A percentile compares a stretch with the other conserved stretches of the same genome.
These are phyloP conservation scores for Pichia inconspicua DNA, from an alignment of 1,139 yeast species.

Conservation along the genomic window DNA sequence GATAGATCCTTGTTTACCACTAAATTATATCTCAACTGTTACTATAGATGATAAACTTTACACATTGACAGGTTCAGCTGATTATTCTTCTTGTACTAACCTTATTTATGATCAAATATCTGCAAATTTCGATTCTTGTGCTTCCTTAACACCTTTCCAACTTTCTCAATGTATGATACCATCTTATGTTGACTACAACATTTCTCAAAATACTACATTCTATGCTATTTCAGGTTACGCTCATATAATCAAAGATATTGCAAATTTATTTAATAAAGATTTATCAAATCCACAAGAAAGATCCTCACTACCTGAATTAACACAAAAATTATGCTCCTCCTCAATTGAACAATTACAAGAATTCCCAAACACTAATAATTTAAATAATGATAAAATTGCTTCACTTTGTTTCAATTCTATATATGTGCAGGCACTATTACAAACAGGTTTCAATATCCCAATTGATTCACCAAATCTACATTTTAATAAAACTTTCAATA, in stretches of 20 bases:
- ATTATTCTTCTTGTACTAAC: constrained; percentile 47
- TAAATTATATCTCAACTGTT: constrained; percentile 22
- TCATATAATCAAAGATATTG: constrained; percentile 48
- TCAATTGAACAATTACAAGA: constrained; percentile 14
- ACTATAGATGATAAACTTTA: constrained; percentile 12
- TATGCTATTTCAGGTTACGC: constrained; percentile 80
- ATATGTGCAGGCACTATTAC: constrained; percentile 65
- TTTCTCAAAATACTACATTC: constrained; percentile 37
- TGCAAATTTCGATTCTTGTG: constrained; percentile 24
- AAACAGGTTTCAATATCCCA: constrained; percentile 69
- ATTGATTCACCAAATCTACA: constrained; percentile 34
- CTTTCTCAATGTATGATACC: constrained; percentile 21
- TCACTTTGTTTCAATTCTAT: constrained; percentile 60
- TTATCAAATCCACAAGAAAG: background rate
- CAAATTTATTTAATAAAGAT: constrained; percentile 30
- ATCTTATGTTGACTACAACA: constrained; percentile 46
- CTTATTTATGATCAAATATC: constrained; percentile 47
- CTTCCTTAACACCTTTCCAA: background rate
- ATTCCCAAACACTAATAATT: constrained; percentile 22
- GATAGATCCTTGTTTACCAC: constrained; percentile 59
- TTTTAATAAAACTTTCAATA: constrained; percentile 48
- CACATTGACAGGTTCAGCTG: constrained; percentile 45
- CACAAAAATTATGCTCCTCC: constrained; percentile 22
- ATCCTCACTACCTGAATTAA: constrained; percentile 17
- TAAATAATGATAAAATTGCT: constrained; percentile 37